phyloP scores from a whole-genome alignment of 2,329 filamentous ascomycete species.

The Diaporthe australafricana region DNA sequence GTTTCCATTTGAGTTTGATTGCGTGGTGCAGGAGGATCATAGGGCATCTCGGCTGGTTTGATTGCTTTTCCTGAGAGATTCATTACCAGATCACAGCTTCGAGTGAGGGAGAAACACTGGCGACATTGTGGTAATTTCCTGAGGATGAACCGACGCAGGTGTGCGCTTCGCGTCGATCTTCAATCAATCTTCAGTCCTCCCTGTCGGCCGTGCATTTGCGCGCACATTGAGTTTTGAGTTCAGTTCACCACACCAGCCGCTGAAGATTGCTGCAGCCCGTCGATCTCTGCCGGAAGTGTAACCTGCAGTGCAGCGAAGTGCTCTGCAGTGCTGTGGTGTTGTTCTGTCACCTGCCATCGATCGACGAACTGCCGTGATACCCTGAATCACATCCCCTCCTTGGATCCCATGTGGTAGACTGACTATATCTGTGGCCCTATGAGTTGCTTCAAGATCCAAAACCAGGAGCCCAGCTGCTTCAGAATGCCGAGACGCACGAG shows the following conservation, averaged over 20 bases:
- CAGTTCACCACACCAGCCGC: background rate
- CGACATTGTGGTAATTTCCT: slow-evolving; percentile 25
- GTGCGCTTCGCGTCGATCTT: background rate
- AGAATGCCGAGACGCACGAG: slow-evolving; percentile 28
- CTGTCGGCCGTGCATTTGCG: background rate
- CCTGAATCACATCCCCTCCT: background rate
- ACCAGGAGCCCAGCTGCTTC: slow-evolving; percentile 22
- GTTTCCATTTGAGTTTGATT: slow-evolving; percentile 17
- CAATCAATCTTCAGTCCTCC: background rate
- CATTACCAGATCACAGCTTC: slow-evolving; percentile 7
- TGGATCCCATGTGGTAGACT: background rate
- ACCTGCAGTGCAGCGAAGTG: background rate
- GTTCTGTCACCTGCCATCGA: background rate
- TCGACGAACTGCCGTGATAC: slow-evolving; percentile 2
- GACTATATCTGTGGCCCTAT: background rate
- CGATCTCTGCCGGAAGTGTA: slow-evolving; percentile 12
- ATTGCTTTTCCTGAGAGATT: slow-evolving; percentile 1
- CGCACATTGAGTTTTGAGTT: background rate
- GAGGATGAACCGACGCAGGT: background rate
- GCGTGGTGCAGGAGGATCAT: slow-evolving; percentile 24
- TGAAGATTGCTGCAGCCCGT: slow-evolving; percentile 9
- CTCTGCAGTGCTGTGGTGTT: background rate
- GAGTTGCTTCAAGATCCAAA: slow-evolving; percentile 11
- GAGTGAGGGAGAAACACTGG: slow-evolving; percentile 11
- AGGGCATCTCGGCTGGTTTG: slow-evolving; percentile 19